Base-by-base conservation (phyloP, 257 asterid genomes). In the Ilex asprella region DNA sequence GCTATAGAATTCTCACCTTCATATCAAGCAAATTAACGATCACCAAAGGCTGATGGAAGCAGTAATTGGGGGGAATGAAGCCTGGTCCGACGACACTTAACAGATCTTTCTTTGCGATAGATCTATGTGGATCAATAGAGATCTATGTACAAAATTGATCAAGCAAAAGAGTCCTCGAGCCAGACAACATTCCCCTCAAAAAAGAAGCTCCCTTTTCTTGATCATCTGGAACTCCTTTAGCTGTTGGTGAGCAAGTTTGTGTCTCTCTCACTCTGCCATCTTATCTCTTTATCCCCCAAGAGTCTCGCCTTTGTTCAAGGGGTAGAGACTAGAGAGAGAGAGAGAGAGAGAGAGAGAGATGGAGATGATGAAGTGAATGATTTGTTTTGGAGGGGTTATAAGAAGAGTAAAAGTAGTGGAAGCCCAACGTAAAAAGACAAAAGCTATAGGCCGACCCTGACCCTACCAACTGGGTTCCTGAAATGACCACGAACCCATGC, bases 281-380 rank as follows among this genome's bases (percentile, higher is more conserved):
- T 71, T 65, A 55, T 63, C 64, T 46, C 58, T 70, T 66, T 68
- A 69, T 68, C 82, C 82, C 89, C 86, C 82, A 82, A 75, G 68
- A 77, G 72, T 75, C 70, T 52, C 84, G 89, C 84, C 86, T 75
- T 50, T 67, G 76, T 80, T 80, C 64, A 61, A 71, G 86, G 82
- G 80, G 46, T 39, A 21, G 60, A n/a, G 59, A 44, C 27, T 8
- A 27, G 21, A 35, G 53, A 53, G 39, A 55, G 66, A 7, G 27
- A 3, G 12, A 65, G 46, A 65, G 46, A 16, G 57, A 31, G 65
- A 2, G 16, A 0, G 29, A 0, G 64, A 12, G 56, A 30, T 11
- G 21, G 30, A 52, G 51, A 51, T 70, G 61, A 51, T 52, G 66
- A 16, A 58, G 65, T 16, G 43, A 57, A 70, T 62, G 55, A 69